phyloP scores from a whole-genome alignment of 305 asterid genomes.

The Plantago lanceolata region DNA sequence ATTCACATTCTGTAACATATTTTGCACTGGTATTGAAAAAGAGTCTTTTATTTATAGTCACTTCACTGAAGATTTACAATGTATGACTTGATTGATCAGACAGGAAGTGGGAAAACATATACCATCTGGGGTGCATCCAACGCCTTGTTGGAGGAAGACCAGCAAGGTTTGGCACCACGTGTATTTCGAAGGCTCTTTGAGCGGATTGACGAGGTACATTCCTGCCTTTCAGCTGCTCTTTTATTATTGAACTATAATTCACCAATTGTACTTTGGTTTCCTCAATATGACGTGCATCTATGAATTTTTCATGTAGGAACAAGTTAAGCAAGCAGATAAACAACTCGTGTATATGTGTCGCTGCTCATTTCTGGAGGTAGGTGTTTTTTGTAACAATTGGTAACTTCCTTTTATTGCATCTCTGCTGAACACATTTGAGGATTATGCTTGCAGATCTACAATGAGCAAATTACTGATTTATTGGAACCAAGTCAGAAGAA shows the following conservation, averaged over 20 bases:
- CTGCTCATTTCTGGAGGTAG: slow-evolving; percentile 97
- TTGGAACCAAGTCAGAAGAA: slow-evolving; percentile 86
- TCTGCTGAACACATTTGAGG: slow-evolving; percentile 17
- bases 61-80: slow-evolving; percentile 17
- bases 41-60: neutral
- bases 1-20: neutral
- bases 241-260: neutral
- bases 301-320: slow-evolving; percentile 57
- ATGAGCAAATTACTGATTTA: slow-evolving; percentile 96
- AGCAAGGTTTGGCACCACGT: slow-evolving; percentile 94
- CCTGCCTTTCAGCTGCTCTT: slow-evolving; percentile 13
- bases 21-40: neutral
- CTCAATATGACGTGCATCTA: slow-evolving; percentile 3
- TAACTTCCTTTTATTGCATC: slow-evolving; percentile 5
- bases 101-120: slow-evolving; percentile 97
- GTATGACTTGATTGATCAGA: slow-evolving; percentile 43
- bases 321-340: slow-evolving; percentile 71
- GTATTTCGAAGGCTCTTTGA: slow-evolving; percentile 74
- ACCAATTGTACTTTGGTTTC: slow-evolving; percentile 16
- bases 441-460: slow-evolving; percentile 66
- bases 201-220: slow-evolving; percentile 68
- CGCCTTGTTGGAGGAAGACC: slow-evolving; percentile 72
- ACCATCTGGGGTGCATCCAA: slow-evolving; percentile 97
- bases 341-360: slow-evolving; percentile 85
- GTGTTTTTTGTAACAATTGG: slow-evolving; percentile 13